Percentiles rank a stretch among this genome's conserved stretches.
These are phyloP conservation scores for Emiliania huxleyi DNA, from an alignment of 78 protist species.

Conservation along the genomic window DNA sequence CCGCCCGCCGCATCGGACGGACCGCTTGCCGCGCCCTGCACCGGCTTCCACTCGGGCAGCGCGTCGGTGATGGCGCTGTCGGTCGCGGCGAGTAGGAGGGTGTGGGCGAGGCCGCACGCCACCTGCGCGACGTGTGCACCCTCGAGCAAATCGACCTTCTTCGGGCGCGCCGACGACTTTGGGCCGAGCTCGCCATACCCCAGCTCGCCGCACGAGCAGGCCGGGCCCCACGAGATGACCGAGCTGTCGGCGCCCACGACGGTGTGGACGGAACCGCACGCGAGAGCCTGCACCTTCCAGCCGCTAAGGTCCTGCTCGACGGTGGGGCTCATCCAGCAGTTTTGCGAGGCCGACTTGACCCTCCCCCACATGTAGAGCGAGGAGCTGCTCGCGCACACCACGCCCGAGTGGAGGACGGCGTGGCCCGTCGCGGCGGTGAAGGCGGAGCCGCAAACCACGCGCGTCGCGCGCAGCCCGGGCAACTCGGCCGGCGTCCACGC, in stretches of 20 bases:
- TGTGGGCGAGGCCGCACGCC: not conserved
- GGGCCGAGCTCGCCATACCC: not conserved
- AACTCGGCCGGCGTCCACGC: not conserved
- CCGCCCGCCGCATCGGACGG: not conserved
- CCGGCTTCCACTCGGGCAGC: not conserved
- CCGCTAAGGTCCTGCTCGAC: not conserved
- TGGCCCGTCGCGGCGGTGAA: not conserved
- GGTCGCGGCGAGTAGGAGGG: not conserved
- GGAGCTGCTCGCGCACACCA: not conserved
- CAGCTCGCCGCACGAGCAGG: not conserved
- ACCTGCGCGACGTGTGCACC: not conserved
- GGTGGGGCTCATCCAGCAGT: not conserved
- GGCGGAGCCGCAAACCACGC: not conserved
- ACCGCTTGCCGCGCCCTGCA: not conserved
- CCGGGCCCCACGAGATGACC: not conserved
- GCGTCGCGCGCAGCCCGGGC: not conserved
- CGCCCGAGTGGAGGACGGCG: not conserved
- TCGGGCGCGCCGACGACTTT: not conserved
- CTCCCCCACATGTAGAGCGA: slow-evolving; percentile 5
- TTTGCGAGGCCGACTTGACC: not conserved
- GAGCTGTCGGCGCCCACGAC: not conserved
- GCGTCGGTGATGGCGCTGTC: not conserved
- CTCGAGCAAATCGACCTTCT: not conserved
- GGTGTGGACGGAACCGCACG: not conserved
- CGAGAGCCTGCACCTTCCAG: not conserved